Conservation (phyloP, 257 asterid species). For the Anisodus acutangulus region DNA sequence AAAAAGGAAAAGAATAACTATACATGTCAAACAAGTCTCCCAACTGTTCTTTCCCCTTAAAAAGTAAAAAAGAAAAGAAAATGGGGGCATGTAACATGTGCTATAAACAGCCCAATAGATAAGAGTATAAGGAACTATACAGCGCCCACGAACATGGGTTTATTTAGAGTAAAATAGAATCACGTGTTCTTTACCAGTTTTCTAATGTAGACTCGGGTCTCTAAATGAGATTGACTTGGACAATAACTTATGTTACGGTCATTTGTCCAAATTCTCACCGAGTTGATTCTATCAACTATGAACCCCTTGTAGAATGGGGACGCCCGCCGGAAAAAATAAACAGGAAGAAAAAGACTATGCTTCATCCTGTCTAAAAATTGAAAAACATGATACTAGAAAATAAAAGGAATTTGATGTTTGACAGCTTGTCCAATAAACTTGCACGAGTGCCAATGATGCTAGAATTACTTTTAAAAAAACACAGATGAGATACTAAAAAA, state of each 20-base stretch:
- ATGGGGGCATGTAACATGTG: not conserved
- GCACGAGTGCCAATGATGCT: not conserved
- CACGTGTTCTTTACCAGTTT: not conserved
- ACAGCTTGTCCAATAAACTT: not conserved
- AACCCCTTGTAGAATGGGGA: not conserved
- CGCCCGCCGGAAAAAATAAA: not conserved
- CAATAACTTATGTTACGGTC: not conserved
- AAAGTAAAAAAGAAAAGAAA: not conserved
- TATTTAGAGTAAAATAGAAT: not conserved
- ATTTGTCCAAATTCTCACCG: not conserved
- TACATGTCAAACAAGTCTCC: not conserved
- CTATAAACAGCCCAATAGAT: not conserved
- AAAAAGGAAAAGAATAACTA: not conserved
- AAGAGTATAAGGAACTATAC: not conserved
- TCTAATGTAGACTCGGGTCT: not conserved
- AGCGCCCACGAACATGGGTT: not conserved
- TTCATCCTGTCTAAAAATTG: not conserved
- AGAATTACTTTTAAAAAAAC: not conserved
- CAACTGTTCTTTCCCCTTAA: not conserved
- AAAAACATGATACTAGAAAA: not conserved
- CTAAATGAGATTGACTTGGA: not conserved
- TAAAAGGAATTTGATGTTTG: slow-evolving; percentile 3
- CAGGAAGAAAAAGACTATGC: not conserved
- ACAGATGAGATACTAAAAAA: not conserved
- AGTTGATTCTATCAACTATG: not conserved